These are phyloP conservation scores for Sugiyamaella novakii DNA, from an alignment of 1,139 yeast genomes.

Conservation along the genomic window DNA sequence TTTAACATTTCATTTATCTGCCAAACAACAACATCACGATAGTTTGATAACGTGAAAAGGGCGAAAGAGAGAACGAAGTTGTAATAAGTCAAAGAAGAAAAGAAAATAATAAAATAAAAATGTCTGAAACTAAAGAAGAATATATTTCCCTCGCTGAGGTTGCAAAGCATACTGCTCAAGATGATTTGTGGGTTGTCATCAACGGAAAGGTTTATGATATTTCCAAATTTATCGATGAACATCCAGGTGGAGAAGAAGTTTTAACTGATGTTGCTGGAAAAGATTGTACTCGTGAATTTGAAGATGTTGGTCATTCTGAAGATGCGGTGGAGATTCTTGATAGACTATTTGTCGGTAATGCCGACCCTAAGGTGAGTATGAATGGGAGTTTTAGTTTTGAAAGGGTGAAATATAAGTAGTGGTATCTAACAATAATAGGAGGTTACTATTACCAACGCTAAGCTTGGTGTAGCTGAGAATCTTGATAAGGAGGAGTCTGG, in stretches of 20 bases:
- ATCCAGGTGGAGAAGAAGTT: constrained; percentile 99
- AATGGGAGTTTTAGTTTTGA: neutral
- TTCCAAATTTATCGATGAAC: constrained; percentile 85
- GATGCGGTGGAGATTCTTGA: constrained; percentile 82
- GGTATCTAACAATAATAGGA: constrained; percentile 21
- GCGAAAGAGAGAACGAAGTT: too few relatives aligned
- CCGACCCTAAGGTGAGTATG: constrained; percentile 47
- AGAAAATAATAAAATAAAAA: neutral
- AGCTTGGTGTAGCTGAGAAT: constrained; percentile 28
- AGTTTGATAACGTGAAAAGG: too few relatives aligned
- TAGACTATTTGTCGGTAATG: constrained; percentile 68
- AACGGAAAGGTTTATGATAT: constrained; percentile 90
- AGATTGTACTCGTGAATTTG: constrained; percentile 93
- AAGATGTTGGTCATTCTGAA: constrained; percentile 97
- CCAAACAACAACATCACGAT: too few relatives aligned
- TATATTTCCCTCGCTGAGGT: constrained; percentile 62
- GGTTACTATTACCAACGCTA: constrained; percentile 20
- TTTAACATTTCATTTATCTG: too few relatives aligned
- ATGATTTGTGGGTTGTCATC: constrained; percentile 88
- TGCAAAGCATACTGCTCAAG: constrained; percentile 70
- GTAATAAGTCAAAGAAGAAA: too few relatives aligned
- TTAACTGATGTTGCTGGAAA: constrained; percentile 86
- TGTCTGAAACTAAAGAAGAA: constrained; percentile 20
- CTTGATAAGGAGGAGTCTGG: constrained; percentile 25
- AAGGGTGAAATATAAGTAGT: neutral